These are phyloP conservation scores for Mycena vulgaris DNA, from an alignment of 768 basidiomycete genomes.

Conservation along the genomic window DNA sequence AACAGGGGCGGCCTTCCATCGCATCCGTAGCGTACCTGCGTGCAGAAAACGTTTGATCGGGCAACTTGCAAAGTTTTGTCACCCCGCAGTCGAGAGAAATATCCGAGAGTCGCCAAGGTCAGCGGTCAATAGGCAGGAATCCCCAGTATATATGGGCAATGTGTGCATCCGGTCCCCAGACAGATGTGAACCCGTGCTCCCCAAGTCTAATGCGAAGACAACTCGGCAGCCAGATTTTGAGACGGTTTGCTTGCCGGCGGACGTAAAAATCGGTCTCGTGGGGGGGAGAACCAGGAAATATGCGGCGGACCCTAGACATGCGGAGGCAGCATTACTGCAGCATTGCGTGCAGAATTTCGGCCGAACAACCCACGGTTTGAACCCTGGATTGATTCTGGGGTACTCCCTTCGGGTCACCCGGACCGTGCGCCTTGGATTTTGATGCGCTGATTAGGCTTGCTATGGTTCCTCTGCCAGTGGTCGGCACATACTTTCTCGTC, in stretches of 20 bases:
- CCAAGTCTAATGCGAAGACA: neutral
- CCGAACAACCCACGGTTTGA: neutral
- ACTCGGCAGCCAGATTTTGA: slow-evolving; percentile 7
- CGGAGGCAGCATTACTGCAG: neutral
- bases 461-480: slow-evolving; percentile 35
- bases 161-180: neutral
- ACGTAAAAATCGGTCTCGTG: slow-evolving; percentile 28
- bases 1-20: neutral
- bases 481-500: slow-evolving; percentile 47
- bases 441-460: no score
- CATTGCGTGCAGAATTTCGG: neutral
- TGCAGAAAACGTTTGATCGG: slow-evolving; percentile 28
- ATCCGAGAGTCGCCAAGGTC: neutral
- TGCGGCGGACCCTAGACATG: slow-evolving; percentile 21
- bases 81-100: slow-evolving; percentile 2
- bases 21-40: slow-evolving; percentile 15
- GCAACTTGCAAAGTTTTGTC: neutral
- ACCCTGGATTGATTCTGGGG: neutral
- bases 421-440: neutral
- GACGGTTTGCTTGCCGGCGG: neutral
- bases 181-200: neutral
- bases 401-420: neutral
- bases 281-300: neutral
- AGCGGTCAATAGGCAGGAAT: neutral
- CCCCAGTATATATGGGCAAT: no score